Conservation (phyloP, 352 stramenopile genomes). For the Globisporangium irregulare region DNA sequence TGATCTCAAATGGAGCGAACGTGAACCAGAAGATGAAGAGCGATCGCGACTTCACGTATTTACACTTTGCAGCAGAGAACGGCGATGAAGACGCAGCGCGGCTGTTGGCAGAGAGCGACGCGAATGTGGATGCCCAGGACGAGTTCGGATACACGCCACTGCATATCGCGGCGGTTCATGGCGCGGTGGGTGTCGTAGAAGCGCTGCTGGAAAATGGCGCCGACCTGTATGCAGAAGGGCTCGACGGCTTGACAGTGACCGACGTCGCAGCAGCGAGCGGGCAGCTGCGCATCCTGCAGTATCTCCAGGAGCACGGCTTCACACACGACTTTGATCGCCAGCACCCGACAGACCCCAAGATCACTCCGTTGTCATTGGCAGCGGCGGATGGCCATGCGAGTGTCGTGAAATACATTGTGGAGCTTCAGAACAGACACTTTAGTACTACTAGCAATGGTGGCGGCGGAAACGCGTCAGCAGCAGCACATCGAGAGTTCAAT, state of each 20-base stretch:
- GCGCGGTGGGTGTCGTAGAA: slow-evolving; percentile 15
- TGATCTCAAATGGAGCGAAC: slow-evolving; percentile 19
- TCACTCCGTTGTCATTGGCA: slow-evolving; percentile 16
- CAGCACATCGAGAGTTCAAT: slow-evolving; percentile 2
- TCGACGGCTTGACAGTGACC: slow-evolving; percentile 15
- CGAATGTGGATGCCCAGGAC: slow-evolving; percentile 17
- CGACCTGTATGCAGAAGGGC: slow-evolving; percentile 11
- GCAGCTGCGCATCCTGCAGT: slow-evolving; percentile 20
- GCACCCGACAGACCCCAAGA: slow-evolving; percentile 11
- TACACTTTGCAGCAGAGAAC: slow-evolving; percentile 32
- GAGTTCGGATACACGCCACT: slow-evolving; percentile 27
- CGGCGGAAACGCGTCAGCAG: not conserved
- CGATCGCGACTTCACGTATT: slow-evolving; percentile 19
- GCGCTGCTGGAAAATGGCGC: slow-evolving; percentile 25
- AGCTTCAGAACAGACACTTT: slow-evolving; percentile 11
- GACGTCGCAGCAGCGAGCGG: slow-evolving; percentile 19
- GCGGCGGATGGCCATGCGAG: slow-evolving; percentile 7
- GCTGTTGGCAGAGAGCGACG: slow-evolving; percentile 25
- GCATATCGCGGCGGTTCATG: slow-evolving; percentile 25
- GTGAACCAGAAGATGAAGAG: slow-evolving; percentile 18
- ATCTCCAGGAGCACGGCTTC: slow-evolving; percentile 17
- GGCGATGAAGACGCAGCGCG: slow-evolving; percentile 21
- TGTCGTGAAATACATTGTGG: slow-evolving; percentile 17
- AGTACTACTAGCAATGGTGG: not conserved
- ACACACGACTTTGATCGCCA: slow-evolving; percentile 19